Evolutionary conservation across 176 grass and related monocot genomes (phyloP).

Genomic region (Eragrostis curvula): DNA sequence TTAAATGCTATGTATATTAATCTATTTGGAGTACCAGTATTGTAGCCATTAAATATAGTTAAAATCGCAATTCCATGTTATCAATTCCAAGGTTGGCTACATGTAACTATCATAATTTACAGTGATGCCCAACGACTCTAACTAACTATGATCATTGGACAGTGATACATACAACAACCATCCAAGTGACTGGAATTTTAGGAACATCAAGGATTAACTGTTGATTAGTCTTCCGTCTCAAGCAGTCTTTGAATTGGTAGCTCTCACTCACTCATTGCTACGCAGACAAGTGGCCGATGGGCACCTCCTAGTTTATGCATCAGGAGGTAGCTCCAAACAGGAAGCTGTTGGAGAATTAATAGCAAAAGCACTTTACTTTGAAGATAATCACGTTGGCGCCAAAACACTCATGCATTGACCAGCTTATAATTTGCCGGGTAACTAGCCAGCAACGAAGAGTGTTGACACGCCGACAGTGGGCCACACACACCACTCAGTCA

Average conservation of each 20-base stretch:
- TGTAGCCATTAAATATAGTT: not conserved
- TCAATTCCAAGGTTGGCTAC: conserved; percentile 22
- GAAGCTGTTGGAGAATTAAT: conserved; percentile 70
- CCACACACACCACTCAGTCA: not conserved
- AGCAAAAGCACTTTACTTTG: conserved; percentile 58
- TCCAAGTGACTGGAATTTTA: conserved; percentile 34
- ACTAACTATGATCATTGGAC: conserved; percentile 51
- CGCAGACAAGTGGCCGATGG: conserved; percentile 63
- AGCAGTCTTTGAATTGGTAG: conserved; percentile 32
- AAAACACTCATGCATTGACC: conserved; percentile 71
- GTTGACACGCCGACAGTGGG: not conserved
- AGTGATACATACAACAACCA: conserved; percentile 39
- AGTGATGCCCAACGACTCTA: conserved; percentile 52
- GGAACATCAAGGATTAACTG: not conserved
- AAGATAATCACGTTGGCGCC: conserved; percentile 46
- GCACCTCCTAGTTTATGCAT: conserved; percentile 54
- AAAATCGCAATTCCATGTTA: conserved; percentile 4
- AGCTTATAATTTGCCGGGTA: conserved; percentile 27
- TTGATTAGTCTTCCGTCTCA: conserved; percentile 17
- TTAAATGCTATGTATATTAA: conserved; percentile 29
- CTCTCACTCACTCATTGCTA: conserved; percentile 28
- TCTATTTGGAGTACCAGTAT: not conserved
- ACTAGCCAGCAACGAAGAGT: not conserved
- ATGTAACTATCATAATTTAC: conserved; percentile 44
- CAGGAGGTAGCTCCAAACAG: conserved; percentile 60